These are phyloP conservation scores for Moniliella sp. DNA, from an alignment of 1,284 basidiomycete genomes.

Conservation along the genomic window DNA sequence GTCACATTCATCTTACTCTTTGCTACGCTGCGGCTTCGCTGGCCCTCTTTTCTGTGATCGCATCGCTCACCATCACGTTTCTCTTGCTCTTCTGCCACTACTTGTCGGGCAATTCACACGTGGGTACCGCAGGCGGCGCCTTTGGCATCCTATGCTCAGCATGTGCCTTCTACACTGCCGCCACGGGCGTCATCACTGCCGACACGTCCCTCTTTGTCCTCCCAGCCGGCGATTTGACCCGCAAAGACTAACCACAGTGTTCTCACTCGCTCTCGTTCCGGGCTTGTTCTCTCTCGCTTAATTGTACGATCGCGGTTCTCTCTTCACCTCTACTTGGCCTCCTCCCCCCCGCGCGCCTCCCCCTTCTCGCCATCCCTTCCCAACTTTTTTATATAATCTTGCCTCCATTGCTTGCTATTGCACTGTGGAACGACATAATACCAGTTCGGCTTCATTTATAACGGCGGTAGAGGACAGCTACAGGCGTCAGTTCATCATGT, in stretches of 20 bases:
- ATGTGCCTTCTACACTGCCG: slow-evolving; percentile 36
- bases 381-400: too few relatives aligned
- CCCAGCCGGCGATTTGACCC: slow-evolving; percentile 33
- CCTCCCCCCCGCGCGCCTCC: too few relatives aligned
- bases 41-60: slow-evolving; percentile 43
- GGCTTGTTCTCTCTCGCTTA: too few relatives aligned
- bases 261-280: too few relatives aligned
- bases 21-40: slow-evolving; percentile 7
- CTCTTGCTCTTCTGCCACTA: slow-evolving; percentile 31
- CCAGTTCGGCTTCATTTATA: too few relatives aligned
- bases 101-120: slow-evolving; percentile 10
- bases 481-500: too few relatives aligned
- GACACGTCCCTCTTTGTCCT: slow-evolving; percentile 38
- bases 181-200: slow-evolving; percentile 37
- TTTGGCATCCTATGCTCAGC: slow-evolving; percentile 20
- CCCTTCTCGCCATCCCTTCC: too few relatives aligned
- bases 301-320: too few relatives aligned
- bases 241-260: neutral
- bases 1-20: slow-evolving; percentile 9
- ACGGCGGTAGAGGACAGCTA: too few relatives aligned
- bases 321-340: too few relatives aligned
- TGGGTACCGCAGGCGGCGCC: slow-evolving; percentile 14
- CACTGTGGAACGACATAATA: too few relatives aligned
- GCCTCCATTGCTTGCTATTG: too few relatives aligned
- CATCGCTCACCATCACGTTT: slow-evolving; percentile 46